These are phyloP conservation scores for bread wheat (Triticum aestivum) DNA, from an alignment of 176 grass and related monocot species.

Conservation along the genomic window IWGSC_CS_RefSeq_v2.1 NC_057811.1:377337947-377338446, in stretches of 20 bases:
- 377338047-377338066: constrained; percentile 77
- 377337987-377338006: constrained; percentile 68
- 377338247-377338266: constrained; percentile 88
- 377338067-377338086: constrained; percentile 62
- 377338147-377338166: constrained; percentile 91
- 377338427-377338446: constrained; percentile 70
- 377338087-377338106: constrained; percentile 76
- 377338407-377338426: constrained; percentile 79
- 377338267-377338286: constrained; percentile 84
- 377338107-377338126: constrained; percentile 74
- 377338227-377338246: constrained; percentile 96
- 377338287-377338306: constrained; percentile 97
- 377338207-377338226: constrained; percentile 55
- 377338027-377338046: constrained; percentile 79
- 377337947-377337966: constrained; percentile 77
- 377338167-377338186: constrained; percentile 91
- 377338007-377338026: constrained; percentile 81
- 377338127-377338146: constrained; percentile 57
- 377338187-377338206: constrained; percentile 45
- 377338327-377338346: constrained; percentile 73
- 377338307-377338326: constrained; percentile 81
- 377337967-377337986: constrained; percentile 88
- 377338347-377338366: constrained; percentile 64
- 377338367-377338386: constrained; percentile 85
- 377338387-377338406: constrained; percentile 71